A percentile compares a stretch with the other conserved stretches of the same genome.
Evolutionary conservation across 1,139 yeast genomes (phyloP).

Genomic region (Diutina ranongensis): DNA sequence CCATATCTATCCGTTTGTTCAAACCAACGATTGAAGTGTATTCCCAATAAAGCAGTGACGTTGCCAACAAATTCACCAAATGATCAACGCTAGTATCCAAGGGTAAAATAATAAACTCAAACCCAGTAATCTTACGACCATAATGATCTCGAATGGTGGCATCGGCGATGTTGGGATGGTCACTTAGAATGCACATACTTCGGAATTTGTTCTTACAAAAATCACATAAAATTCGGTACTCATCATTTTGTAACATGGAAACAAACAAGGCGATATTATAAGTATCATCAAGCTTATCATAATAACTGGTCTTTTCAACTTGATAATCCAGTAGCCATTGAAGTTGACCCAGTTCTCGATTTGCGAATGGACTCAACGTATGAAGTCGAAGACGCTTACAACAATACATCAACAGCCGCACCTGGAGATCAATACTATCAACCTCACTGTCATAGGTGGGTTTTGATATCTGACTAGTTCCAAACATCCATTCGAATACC

Average conservation of each 20-base stretch:
- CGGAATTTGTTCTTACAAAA: background rate
- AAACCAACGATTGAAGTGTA: background rate
- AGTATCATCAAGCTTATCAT: background rate
- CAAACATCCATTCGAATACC: background rate
- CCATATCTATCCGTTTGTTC: background rate
- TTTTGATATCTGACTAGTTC: background rate
- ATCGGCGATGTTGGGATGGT: background rate
- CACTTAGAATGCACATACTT: background rate
- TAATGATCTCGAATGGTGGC: background rate
- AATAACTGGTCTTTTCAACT: background rate
- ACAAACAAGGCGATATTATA: background rate
- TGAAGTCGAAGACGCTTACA: slow-evolving; percentile 1
- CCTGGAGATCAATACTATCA: background rate
- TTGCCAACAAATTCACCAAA: background rate
- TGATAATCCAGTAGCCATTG: background rate
- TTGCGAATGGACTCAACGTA: background rate
- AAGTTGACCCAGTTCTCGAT: background rate
- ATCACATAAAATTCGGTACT: slow-evolving; percentile 2
- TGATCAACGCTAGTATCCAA: background rate
- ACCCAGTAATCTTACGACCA: background rate
- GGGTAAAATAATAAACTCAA: background rate
- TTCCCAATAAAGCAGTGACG: background rate
- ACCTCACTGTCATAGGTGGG: background rate
- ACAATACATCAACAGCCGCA: background rate
- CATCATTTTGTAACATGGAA: background rate